phyloP scores from a whole-genome alignment of 352 stramenopile species.

The Pythium coloratum region DNA sequence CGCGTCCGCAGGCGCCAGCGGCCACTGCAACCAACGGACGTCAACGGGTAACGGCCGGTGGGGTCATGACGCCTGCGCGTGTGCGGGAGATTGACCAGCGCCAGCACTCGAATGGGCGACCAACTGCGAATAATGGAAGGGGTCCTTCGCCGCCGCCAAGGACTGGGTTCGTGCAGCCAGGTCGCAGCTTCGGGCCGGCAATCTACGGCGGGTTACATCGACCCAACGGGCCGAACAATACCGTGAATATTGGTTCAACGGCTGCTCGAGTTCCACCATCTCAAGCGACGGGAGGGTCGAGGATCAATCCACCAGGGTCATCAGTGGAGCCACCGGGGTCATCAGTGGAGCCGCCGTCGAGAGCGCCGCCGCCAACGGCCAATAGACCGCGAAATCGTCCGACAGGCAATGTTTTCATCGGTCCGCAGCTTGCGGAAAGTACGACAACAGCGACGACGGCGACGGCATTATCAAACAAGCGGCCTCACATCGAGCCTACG shows the following conservation, averaged over 20 bases:
- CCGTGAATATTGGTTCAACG: background rate
- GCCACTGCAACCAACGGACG: background rate
- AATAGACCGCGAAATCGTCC: background rate
- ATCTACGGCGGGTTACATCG: background rate
- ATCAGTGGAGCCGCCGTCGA: background rate
- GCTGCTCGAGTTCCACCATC: background rate
- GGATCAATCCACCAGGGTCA: background rate
- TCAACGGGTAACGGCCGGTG: background rate
- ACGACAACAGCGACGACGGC: background rate
- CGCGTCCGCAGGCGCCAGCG: background rate
- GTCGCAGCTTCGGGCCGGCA: background rate
- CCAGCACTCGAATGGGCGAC: background rate
- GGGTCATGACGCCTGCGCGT: background rate
- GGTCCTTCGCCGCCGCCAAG: background rate
- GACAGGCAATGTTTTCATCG: background rate
- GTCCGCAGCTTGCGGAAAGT: background rate
- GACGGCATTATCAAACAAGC: background rate
- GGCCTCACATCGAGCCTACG: background rate
- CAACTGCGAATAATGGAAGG: background rate
- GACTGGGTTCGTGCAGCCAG: background rate
- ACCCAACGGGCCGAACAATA: background rate
- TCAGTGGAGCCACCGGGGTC: slow-evolving; percentile 3
- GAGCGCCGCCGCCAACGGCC: background rate
- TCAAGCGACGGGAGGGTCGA: background rate
- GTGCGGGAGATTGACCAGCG: background rate